Evolutionary conservation across 495 filamentous ascomycete species (phyloP), one percentile per base, ranked within the genome.

Genomic region (Penicillium herquei): DNA sequence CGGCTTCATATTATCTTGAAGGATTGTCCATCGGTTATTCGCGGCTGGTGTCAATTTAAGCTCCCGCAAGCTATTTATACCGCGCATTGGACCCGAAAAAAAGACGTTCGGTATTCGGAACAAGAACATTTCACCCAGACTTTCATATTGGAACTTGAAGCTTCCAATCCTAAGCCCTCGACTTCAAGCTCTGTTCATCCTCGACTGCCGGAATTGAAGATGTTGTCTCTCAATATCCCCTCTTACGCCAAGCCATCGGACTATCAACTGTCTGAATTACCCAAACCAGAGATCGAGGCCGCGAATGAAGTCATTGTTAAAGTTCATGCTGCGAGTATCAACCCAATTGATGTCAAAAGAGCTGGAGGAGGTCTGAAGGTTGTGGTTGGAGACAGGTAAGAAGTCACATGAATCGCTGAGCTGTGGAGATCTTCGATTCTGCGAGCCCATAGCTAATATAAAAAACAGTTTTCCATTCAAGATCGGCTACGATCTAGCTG

Each of bases 341-440:
- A 74, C 45, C 77, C 78, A 1, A 68, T 77, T n/a, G 79, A 83
- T 56, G 72, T 77, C 6, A 78, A 78, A 59, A 52, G 75, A 21
- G 73, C 77, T 3, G 58, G 57, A 0, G 68, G 65, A 26, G 41
- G 49, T 0, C 21, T 66, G 7, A 73, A 75, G 33, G 9, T 67
- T 42, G 56, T 66, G 11, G 43, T 46, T 7, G 31, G 14, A 31
- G 43, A 46, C 43, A 31, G 17, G 43, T 46, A 26, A 26, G 21
- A 26, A 26, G 21, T 26, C 21, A 26, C 21, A 26, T 26, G 21
- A 26, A 26, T 26, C 21, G 4, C 1, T 26, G 21, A 26, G 21
- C 21, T 4, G 4, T 26, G 21, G 21, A 26, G 21, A 26, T 4
- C 2, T 4, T 1, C 21, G 21, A 26, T 26, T 26, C 1, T 26